These are phyloP conservation scores for Dendrocalamus sinicus DNA, from an alignment of 176 grass and related monocot genomes.

Conservation along the genomic window DNA sequence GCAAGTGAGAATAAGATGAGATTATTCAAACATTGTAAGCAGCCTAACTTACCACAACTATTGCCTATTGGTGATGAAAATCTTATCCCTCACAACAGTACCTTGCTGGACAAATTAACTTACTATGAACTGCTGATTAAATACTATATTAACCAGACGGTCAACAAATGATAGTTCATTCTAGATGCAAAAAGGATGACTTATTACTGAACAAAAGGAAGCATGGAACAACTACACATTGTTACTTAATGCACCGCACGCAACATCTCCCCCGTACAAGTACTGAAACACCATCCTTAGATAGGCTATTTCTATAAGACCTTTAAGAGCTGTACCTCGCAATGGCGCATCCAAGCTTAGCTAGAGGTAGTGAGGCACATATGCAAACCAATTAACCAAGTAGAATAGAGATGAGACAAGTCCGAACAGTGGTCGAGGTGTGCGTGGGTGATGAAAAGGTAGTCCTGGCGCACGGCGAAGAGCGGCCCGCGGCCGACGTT, in stretches of 20 bases:
- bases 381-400: slow-evolving; percentile 1
- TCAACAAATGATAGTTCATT: background rate
- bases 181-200: background rate
- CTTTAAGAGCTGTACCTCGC: background rate
- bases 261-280: background rate
- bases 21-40: background rate
- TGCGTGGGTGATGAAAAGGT: slow-evolving; percentile 93
- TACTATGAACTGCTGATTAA: background rate
- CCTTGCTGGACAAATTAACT: slow-evolving; percentile 2
- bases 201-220: background rate
- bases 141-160: background rate
- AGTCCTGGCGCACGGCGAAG: slow-evolving; percentile 78
- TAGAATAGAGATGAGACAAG: slow-evolving; percentile 2
- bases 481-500: slow-evolving; percentile 86
- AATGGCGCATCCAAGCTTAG: background rate
- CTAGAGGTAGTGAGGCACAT: background rate
- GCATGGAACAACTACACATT: background rate
- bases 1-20: background rate
- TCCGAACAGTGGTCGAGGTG: slow-evolving; percentile 70
- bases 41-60: background rate
- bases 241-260: background rate
- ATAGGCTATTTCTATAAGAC: background rate
- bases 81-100: background rate
- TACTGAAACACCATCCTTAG: slow-evolving; percentile 2
- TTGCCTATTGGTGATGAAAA: background rate